Evolutionary conservation across 108 stramenopile genomes (phyloP).

Genomic region (Cyclostephanos tholiformis): DNA sequence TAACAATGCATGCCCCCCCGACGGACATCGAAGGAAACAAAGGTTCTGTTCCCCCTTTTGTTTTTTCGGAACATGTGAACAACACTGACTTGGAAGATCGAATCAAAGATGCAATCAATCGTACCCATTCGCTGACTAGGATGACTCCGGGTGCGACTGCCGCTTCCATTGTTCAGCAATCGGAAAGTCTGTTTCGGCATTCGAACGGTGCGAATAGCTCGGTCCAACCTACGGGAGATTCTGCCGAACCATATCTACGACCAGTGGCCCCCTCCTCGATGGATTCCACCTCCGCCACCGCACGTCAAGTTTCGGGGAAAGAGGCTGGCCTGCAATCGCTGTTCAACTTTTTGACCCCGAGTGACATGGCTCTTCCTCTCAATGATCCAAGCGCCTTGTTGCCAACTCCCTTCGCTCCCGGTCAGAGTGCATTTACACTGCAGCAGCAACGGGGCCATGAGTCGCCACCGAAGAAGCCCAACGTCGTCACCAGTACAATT

Average conservation of each 20-base stretch:
- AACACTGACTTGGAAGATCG: conserved; percentile 11
- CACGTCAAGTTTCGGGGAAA: conserved; percentile 2
- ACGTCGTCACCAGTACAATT: not conserved
- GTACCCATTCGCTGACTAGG: not conserved
- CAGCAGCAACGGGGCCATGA: not conserved
- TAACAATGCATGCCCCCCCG: not conserved
- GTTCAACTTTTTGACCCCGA: conserved; percentile 8
- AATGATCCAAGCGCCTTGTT: conserved; percentile 15
- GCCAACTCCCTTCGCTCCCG: conserved; percentile 30
- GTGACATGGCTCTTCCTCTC: conserved; percentile 15
- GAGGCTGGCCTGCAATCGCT: not conserved
- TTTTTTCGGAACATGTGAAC: not conserved
- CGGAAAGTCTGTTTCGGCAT: conserved; percentile 1
- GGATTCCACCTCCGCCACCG: not conserved
- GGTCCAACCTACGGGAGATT: not conserved
- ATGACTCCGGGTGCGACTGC: not conserved
- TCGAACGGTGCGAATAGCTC: not conserved
- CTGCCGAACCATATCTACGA: not conserved
- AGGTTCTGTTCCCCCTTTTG: not conserved
- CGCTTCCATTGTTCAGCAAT: not conserved
- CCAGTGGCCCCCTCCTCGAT: not conserved
- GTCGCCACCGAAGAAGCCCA: conserved; percentile 2
- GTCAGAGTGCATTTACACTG: conserved; percentile 20
- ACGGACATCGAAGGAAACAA: not conserved
- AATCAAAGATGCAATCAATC: conserved; percentile 3